phyloP scores from a whole-genome alignment of 2,329 filamentous ascomycete genomes.

The Epichloe elymi region DNA sequence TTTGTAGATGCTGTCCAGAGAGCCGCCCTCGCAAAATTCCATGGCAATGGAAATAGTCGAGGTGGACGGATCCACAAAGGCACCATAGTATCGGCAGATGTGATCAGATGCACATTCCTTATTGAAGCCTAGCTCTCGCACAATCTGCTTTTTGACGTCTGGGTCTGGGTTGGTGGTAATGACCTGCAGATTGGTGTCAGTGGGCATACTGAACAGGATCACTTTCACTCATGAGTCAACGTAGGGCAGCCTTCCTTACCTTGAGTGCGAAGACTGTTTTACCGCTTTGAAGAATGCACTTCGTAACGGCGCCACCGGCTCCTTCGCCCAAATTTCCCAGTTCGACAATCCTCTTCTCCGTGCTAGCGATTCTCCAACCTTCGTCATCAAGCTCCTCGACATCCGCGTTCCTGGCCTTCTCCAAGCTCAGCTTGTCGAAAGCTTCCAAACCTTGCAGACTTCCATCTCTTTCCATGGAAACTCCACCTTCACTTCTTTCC shows the following conservation, averaged over 20 bases:
- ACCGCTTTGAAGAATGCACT: constrained; percentile 75
- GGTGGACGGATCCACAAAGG: constrained; percentile 90
- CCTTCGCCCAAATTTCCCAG: constrained; percentile 85
- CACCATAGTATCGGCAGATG: constrained; percentile 95
- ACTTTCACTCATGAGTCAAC: neutral
- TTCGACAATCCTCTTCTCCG: constrained; percentile 77
- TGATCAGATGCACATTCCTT: constrained; percentile 92
- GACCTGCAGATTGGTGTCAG: constrained; percentile 43
- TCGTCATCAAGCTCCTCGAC: constrained; percentile 93
- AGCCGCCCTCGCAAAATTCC: constrained; percentile 97
- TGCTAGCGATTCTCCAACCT: constrained; percentile 85
- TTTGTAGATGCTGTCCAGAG: constrained; percentile 90
- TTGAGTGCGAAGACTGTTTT: constrained; percentile 95
- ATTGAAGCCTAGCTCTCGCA: constrained; percentile 93
- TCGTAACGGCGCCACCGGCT: constrained; percentile 88
- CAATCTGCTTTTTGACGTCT: constrained; percentile 95
- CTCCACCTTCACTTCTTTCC: constrained; percentile 61
- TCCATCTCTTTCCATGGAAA: constrained; percentile 68
- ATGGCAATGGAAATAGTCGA: constrained; percentile 97
- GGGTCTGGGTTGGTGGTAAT: constrained; percentile 98
- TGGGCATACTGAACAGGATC: constrained; percentile 5
- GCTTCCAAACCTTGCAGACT: constrained; percentile 66
- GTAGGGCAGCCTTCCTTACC: constrained; percentile 34
- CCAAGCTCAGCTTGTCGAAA: constrained; percentile 68
- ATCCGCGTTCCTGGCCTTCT: constrained; percentile 72